Base-by-base conservation (phyloP, 306 rosid genomes). In the Quercus wislizeni region DNA sequence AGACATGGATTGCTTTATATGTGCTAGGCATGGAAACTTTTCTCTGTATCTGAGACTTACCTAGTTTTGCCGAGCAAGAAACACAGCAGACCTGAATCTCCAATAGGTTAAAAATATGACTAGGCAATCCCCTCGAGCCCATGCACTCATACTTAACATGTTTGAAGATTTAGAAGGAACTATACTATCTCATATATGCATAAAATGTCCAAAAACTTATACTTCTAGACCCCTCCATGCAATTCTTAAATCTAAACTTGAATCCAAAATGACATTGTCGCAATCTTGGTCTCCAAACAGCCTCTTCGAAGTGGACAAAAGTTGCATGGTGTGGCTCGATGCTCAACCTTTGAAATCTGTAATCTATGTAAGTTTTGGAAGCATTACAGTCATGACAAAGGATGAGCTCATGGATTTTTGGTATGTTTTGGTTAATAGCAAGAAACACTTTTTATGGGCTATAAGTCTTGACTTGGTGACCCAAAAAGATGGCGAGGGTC, bases 81-180 rank as follows among this genome's bases (percentile, higher is more conserved):
- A 31, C 33, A 31, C 33, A 31, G 0, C 33, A 31, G 0, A 80
- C 19, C 75, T 1, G 28, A 23, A 0, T 0, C 56, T 8, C 46
- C 41, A 64, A 4, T 23, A 28, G 5, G 0, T 74, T 20, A 59
- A 35, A 18, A 54, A 0, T 2, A 38, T 27, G 38, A 78, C 83
- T 62, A 30, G 20, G 1, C 73, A 83, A 49, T 41, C 85, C 9
- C 46, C 65, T 1, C 25, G 77, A 71, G 86, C 87, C 9, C 64
- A 74, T 11, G 87, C 86, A 5, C 4, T 88, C 4, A 83, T 92
- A 6, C 56, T 90, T 55, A 92, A 92, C 89, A 83, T 95, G 0
- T 90, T 86, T 19, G 91, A 92, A n/a, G 93, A 89, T 0, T 73
- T 90, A 23, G 97, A 92, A 64, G 80, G 75, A 4, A 86, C 91